Base-by-base conservation (phyloP, 2,329 filamentous ascomycete genomes). In the Botrytis fragariae region DNA sequence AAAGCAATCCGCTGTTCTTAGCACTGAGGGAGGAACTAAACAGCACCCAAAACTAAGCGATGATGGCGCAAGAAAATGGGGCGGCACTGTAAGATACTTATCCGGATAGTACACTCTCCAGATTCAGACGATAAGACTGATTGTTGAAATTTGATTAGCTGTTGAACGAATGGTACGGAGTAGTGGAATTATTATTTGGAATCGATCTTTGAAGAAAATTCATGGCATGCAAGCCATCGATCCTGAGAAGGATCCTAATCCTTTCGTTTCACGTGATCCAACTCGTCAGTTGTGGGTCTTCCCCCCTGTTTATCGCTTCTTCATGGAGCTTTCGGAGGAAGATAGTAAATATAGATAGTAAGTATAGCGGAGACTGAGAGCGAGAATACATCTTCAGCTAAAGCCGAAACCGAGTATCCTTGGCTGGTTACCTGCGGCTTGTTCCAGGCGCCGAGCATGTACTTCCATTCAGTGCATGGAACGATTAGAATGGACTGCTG, bases 291-390 rank as follows among this genome's bases (percentile, higher is more conserved):
- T 54, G 45, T 54, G 35, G 25, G 25, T 25, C 25, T 20, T 39
- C 6, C 16, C n/a, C 32, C 45, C 32, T 39, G 45, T n/a, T 54
- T n/a, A 54, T 54, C 16, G 45, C 51, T 68, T 68, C 45, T 35
- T 68, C 9, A 68, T 68, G 64, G 64, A 68, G 64, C 51, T 67
- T 16, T 39, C 45, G 64, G 64, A 64, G 61, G 20, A n/a, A 44
- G 61, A 44, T 63, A 63, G 60, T 39, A 16, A n/a, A 39, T 12
- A 29, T 29, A 44, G 14, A 29, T 44, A 39, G 64, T 39, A 16
- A 37, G 8, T 51, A 64, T 25, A 22, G 42, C 29, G 62, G 42
- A 45, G 45, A 16, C 35, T n/a, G 14, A 42, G 29, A 54, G 45
- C 16, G 45, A 54, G 32, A 22, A 54, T 10, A 39, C 12, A 12